Percentiles rank a stretch among this genome's conserved stretches.
Evolutionary conservation across 2,329 filamentous ascomycete genomes (phyloP).

Genomic region (Dothiorella sarmentorum): DNA sequence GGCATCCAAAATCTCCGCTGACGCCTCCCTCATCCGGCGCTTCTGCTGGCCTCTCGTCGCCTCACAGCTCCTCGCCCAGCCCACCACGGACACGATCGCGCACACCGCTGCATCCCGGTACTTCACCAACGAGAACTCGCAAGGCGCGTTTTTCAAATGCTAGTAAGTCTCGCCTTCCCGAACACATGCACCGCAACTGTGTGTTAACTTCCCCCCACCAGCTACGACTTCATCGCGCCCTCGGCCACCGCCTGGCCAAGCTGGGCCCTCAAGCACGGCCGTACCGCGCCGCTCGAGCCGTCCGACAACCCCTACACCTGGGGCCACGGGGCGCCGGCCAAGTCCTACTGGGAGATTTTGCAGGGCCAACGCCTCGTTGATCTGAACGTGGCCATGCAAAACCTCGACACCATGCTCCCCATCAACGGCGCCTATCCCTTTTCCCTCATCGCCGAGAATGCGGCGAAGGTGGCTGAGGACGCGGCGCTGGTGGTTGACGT

Average conservation of each 20-base stretch:
- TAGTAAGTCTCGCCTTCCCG: background rate
- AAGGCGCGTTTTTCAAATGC: background rate
- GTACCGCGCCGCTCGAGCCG: background rate
- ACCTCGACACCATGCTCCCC: background rate
- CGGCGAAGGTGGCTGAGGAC: background rate
- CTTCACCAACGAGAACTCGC: background rate
- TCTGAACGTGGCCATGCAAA: background rate
- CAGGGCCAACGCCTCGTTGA: background rate
- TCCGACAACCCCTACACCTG: background rate
- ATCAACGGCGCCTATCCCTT: background rate
- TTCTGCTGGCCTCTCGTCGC: background rate
- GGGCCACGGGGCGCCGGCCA: background rate
- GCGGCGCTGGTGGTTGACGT: conserved; percentile 39
- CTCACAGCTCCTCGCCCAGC: background rate
- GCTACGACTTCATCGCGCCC: background rate
- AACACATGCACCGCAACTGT: no score
- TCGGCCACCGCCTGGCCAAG: background rate
- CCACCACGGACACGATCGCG: background rate
- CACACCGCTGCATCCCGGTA: background rate
- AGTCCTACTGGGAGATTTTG: background rate
- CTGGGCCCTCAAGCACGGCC: background rate
- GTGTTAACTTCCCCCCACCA: background rate
- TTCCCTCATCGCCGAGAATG: background rate
- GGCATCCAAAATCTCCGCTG: background rate
- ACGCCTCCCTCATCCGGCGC: background rate